Percentiles rank a stretch among this genome's conserved stretches.
Evolutionary conservation across 108 stramenopile species (phyloP).

Genomic region (Stephanodiscus triporus): DNA sequence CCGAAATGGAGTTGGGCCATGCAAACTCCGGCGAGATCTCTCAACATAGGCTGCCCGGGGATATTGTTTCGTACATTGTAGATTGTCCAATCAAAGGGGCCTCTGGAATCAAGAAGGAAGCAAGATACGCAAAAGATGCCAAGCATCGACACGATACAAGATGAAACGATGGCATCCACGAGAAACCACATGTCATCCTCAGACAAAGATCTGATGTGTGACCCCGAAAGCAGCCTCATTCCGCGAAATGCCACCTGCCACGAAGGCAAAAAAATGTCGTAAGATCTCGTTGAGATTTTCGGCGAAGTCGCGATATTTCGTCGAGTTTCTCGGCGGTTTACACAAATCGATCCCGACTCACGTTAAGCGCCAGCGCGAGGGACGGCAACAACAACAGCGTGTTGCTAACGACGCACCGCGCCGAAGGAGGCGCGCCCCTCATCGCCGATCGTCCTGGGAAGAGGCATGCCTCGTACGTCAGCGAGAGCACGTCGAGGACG

Average conservation of each 20-base stretch:
- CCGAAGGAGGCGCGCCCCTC: background rate
- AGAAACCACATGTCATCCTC: conserved; percentile 19
- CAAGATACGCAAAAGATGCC: conserved; percentile 33
- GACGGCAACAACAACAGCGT: conserved; percentile 20
- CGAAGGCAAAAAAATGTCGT: background rate
- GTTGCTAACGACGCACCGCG: conserved; percentile 24
- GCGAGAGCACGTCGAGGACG: conserved; percentile 24
- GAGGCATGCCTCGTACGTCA: conserved; percentile 24
- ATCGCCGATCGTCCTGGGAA: conserved; percentile 33
- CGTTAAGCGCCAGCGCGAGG: conserved; percentile 1
- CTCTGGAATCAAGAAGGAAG: conserved; percentile 32
- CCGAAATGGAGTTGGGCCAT: conserved; percentile 43
- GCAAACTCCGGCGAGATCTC: conserved; percentile 33
- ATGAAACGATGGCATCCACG: conserved; percentile 18
- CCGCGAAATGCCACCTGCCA: conserved; percentile 15
- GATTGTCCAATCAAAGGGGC: conserved; percentile 25
- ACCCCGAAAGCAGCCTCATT: conserved; percentile 12
- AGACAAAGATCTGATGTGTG: conserved; percentile 4
- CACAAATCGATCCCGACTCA: background rate
- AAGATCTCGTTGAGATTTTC: too few relatives aligned
- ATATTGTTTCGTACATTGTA: conserved; percentile 26
- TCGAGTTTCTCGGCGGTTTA: background rate
- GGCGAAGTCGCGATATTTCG: too few relatives aligned
- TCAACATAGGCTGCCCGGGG: conserved; percentile 17
- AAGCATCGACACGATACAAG: conserved; percentile 16